A percentile compares a stretch with the other conserved stretches of the same genome.
Evolutionary conservation across 1,284 basidiomycete species (phyloP).

Genomic region (Schizophyllum commune): DNA sequence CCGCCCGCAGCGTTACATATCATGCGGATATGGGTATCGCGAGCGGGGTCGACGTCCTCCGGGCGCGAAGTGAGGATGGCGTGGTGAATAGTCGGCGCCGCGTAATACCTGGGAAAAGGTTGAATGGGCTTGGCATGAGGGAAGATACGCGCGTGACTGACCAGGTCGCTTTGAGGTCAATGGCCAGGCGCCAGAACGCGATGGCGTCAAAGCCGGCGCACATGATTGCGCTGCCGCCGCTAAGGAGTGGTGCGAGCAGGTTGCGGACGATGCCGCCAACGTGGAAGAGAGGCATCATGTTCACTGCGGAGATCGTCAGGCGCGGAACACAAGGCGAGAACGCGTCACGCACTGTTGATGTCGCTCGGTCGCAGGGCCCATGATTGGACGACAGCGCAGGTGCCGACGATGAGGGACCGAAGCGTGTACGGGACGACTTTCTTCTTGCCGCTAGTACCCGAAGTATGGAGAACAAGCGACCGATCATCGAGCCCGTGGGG

Average conservation of each 20-base stretch:
- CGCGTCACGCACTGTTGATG: constrained; percentile 30
- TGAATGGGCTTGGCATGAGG: not conserved
- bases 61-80: constrained; percentile 34
- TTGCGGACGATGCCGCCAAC: constrained; percentile 61
- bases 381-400: constrained; percentile 47
- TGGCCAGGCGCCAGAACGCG: constrained; percentile 52
- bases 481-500: constrained; percentile 35
- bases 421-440: constrained; percentile 57
- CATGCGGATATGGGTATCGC: constrained; percentile 33
- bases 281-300: constrained; percentile 68
- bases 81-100: constrained; percentile 39
- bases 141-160: constrained; percentile 19
- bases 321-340: not conserved
- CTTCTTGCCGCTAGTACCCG: constrained; percentile 58
- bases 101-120: constrained; percentile 31
- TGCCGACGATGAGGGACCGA: constrained; percentile 49
- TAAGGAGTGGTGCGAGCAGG: constrained; percentile 50
- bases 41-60: constrained; percentile 21
- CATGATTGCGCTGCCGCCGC: constrained; percentile 53
- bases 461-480: constrained; percentile 53
- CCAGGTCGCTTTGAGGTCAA: constrained; percentile 41
- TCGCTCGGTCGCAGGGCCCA: constrained; percentile 44
- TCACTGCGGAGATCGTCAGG: constrained; percentile 22
- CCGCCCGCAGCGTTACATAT: constrained; percentile 41
- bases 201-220: constrained; percentile 51